Evolutionary conservation across 768 basidiomycete genomes (phyloP).

Genomic region (Termitomyces sp.): DNA sequence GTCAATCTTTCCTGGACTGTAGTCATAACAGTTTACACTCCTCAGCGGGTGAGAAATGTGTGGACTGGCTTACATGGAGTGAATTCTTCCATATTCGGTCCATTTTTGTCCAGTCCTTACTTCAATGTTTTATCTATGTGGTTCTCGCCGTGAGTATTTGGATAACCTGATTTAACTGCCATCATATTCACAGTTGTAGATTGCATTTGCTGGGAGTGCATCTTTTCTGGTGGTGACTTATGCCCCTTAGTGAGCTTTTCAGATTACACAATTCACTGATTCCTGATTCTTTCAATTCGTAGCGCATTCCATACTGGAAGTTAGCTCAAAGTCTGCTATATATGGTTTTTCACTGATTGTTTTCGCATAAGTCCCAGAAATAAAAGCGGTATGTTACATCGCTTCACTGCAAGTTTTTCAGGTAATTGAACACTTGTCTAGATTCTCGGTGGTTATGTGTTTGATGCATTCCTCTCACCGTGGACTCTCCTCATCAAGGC

Average conservation of each 20-base stretch:
- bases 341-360: background rate
- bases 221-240: conserved; percentile 62
- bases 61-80: conserved; percentile 69
- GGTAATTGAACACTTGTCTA: conserved; percentile 20
- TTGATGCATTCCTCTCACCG: conserved; percentile 81
- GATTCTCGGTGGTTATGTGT: conserved; percentile 83
- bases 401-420: background rate
- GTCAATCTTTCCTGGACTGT: conserved; percentile 20
- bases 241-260: conserved; percentile 60
- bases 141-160: conserved; percentile 51
- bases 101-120: conserved; percentile 56
- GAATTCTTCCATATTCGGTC: conserved; percentile 49
- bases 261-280: background rate
- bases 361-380: conserved; percentile 59
- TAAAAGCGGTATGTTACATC: conserved; percentile 57
- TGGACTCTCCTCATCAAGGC: conserved; percentile 88
- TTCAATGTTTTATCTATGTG: conserved; percentile 67
- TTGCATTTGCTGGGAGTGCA: conserved; percentile 60
- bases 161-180: background rate
- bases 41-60: conserved; percentile 64
- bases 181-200: conserved; percentile 31
- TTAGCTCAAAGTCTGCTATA: conserved; percentile 31
- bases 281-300: conserved; percentile 8
- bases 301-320: conserved; percentile 82
- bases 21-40: conserved; percentile 5